Evolutionary conservation across 169 alveolate genomes (phyloP), one percentile per base, ranked within the genome.

Genomic region (Cryptosporidium xiaoi): DNA sequence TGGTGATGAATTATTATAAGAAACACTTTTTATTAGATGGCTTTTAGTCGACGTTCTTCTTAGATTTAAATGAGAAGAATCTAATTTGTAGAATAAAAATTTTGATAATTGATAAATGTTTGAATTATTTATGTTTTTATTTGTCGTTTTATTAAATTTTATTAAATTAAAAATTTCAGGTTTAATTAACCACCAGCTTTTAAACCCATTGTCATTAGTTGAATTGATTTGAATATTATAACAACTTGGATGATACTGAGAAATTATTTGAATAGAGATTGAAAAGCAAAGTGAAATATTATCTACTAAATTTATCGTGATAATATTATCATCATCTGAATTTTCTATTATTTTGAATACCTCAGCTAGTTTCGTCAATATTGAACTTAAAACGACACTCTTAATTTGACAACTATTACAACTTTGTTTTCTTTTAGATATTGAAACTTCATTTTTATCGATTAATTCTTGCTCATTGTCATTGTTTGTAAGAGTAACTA

Each of bases 131-230:
- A 36, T 24, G 24, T 51, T 27, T 31, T 20, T 8, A 31, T 31
- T 3, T 8, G 31, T 53, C 7, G 18, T n/a, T 5, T 29, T 55
- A 51, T 69, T 62, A 6, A 62, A 46, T 15, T 56, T 66, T 20
- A 60, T 46, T 16, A 60, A 55, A 3, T 40, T 44, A 46, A 56
- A 20, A 16, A 77, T 4, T 16, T 77, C 71, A 16, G 71, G 34
- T 20, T 77, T 77, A 13, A 48, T 33, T 3, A 36, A 13, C 87
- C 87, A 77, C 87, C 87, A 77, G 15, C 50, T 77, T 46, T 77
- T 46, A 48, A 24, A 77, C 6, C 50, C 51, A 36, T 50, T 40
- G 10, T 60, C 71, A 20, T 51, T 27, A n/a, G 13, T 62, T 29
- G 60, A 60, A 53, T 62, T 40, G 15, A 60, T 40, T 27, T 77